These are phyloP conservation scores for Irpex sp. DNA, from an alignment of 1,284 basidiomycete species.

Conservation along the genomic window DNA sequence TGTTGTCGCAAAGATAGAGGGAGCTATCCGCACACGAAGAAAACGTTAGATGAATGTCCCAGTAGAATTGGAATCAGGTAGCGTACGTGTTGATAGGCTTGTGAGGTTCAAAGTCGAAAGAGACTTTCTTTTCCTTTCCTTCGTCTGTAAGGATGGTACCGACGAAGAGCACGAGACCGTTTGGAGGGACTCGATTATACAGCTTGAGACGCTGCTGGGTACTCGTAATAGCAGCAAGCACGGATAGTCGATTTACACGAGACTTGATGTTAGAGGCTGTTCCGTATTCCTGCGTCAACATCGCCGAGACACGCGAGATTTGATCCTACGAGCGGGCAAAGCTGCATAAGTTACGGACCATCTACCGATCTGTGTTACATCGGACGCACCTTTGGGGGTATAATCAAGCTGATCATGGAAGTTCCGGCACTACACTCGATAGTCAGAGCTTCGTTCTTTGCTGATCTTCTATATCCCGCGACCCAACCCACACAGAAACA, in stretches of 20 bases:
- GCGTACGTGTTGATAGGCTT: constrained; percentile 97
- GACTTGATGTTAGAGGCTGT: constrained; percentile 99
- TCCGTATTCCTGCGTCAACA: constrained; percentile 98
- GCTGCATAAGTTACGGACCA: constrained; percentile 8
- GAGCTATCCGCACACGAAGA: constrained; percentile 48
- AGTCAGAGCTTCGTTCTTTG: constrained; percentile 15
- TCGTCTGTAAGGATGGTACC: constrained; percentile 98
- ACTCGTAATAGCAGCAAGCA: constrained; percentile 96
- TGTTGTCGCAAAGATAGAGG: constrained; percentile 98
- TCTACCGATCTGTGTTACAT: constrained; percentile 14
- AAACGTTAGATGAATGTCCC: background rate
- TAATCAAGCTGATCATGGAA: constrained; percentile 98
- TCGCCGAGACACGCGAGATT: constrained; percentile 90
- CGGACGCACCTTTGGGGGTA: constrained; percentile 81
- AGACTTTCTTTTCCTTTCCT: constrained; percentile 98
- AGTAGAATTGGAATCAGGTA: background rate
- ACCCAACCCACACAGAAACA: constrained; percentile 13
- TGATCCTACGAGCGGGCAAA: constrained; percentile 67
- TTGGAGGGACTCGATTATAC: constrained; percentile 94
- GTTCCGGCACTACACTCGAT: constrained; percentile 75
- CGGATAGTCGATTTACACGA: constrained; percentile 96
- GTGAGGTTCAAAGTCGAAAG: constrained; percentile 96
- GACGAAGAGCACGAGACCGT: constrained; percentile 96
- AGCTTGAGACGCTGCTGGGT: constrained; percentile 99
- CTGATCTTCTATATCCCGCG: constrained; percentile 4